These are phyloP conservation scores for Paecilomyces sp. DNA, from an alignment of 2,329 filamentous ascomycete genomes.

Conservation along the genomic window DNA sequence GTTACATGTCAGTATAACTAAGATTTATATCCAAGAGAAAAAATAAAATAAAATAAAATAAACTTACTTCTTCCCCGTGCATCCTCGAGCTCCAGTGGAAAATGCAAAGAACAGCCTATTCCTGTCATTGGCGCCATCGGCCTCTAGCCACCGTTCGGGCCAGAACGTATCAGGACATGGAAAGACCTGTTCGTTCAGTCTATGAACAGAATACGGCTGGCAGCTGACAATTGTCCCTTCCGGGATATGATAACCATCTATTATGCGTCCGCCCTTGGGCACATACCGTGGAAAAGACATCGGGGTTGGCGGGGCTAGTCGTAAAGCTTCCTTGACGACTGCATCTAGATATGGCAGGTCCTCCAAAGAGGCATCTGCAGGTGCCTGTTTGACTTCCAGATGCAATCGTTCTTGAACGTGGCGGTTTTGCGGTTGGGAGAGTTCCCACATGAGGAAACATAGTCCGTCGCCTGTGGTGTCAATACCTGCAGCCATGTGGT, in stretches of 20 bases:
- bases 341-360: constrained; percentile 54
- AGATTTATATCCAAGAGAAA: too few species aligned
- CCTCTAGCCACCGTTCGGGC: constrained; percentile 25
- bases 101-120: constrained; percentile 54
- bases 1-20: not conserved
- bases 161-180: constrained; percentile 21
- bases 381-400: constrained; percentile 44
- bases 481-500: constrained; percentile 66
- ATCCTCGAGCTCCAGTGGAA: constrained; percentile 57
- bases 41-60: too few species aligned
- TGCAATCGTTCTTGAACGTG: constrained; percentile 47
- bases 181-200: constrained; percentile 19
- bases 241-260: constrained; percentile 30
- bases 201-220: constrained; percentile 32
- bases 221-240: constrained; percentile 31
- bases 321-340: constrained; percentile 54
- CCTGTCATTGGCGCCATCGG: not conserved
- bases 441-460: constrained; percentile 65
- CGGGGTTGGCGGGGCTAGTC: constrained; percentile 49
- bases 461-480: constrained; percentile 65
- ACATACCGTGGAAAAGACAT: constrained; percentile 44
- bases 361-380: constrained; percentile 26
- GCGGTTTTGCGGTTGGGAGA: constrained; percentile 53
- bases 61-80: constrained; percentile 50
- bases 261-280: constrained; percentile 29